phyloP scores from a whole-genome alignment of 2,329 filamentous ascomycete genomes.

The Rugonectria rugulosa region DNA sequence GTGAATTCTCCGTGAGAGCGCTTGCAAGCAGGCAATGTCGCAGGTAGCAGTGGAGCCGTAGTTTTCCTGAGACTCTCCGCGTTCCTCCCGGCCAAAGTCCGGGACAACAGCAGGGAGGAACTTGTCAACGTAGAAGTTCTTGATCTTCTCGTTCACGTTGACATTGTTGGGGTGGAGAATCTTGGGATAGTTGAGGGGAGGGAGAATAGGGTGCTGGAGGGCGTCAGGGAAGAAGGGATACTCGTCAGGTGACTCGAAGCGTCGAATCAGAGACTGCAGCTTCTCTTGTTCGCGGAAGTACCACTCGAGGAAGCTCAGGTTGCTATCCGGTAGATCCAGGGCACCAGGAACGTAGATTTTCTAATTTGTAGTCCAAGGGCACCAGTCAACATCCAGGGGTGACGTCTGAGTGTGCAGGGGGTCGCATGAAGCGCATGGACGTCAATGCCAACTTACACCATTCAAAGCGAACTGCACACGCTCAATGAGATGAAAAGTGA shows the following conservation, averaged over 20 bases:
- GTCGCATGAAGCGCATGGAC: constrained; percentile 20
- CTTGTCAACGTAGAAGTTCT: constrained; percentile 80
- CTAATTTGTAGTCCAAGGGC: constrained; percentile 36
- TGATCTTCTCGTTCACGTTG: constrained; percentile 89
- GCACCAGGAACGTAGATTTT: constrained; percentile 85
- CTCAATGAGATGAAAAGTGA: constrained; percentile 96
- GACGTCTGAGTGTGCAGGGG: constrained; percentile 18
- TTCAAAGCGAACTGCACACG: constrained; percentile 97
- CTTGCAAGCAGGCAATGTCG: constrained; percentile 90
- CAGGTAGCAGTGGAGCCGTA: constrained; percentile 92
- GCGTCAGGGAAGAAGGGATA: constrained; percentile 94
- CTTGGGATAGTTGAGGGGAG: constrained; percentile 84
- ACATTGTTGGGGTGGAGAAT: constrained; percentile 90
- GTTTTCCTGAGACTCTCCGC: constrained; percentile 89
- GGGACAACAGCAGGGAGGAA: constrained; percentile 86
- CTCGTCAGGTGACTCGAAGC: constrained; percentile 96
- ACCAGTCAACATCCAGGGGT: constrained; percentile 24
- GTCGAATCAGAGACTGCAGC: constrained; percentile 89
- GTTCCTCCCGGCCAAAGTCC: constrained; percentile 78
- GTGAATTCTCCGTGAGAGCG: constrained; percentile 88
- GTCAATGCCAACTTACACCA: constrained; percentile 44
- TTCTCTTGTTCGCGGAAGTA: constrained; percentile 89
- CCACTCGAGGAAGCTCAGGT: constrained; percentile 91
- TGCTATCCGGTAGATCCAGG: constrained; percentile 76
- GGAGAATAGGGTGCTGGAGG: constrained; percentile 82